Conservation (phyloP, 257 asterid genomes). For the Gentiana dahurica region DNA sequence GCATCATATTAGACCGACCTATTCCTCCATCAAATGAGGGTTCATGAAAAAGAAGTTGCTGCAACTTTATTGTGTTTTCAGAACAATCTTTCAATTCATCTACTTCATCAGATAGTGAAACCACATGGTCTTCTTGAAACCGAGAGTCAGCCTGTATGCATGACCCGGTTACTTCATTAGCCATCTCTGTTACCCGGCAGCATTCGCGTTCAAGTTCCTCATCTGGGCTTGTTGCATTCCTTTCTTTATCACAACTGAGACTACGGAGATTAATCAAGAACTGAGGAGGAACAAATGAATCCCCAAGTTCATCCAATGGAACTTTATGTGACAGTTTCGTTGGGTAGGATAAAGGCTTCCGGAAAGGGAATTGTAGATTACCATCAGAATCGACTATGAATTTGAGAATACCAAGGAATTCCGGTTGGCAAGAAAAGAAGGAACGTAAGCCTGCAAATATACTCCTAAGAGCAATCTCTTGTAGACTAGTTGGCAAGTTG, state of each 20-base stretch:
- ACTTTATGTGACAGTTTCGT: constrained; percentile 33
- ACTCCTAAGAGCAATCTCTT: constrained; percentile 51
- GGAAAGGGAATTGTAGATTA: constrained; percentile 27
- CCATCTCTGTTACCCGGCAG: constrained; percentile 35
- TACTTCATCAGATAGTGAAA: constrained; percentile 54
- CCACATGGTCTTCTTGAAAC: constrained; percentile 20
- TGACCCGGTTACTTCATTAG: constrained; percentile 19
- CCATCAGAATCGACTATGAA: constrained; percentile 30
- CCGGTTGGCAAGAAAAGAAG: constrained; percentile 29
- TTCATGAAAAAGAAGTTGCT: constrained; percentile 25
- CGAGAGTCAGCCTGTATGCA: constrained; percentile 14
- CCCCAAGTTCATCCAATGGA: constrained; percentile 29
- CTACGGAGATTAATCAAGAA: constrained; percentile 41
- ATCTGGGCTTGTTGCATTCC: constrained; percentile 25
- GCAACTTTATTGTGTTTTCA: constrained; percentile 9
- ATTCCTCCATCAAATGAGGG: constrained; percentile 27
- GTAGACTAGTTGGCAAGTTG: constrained; percentile 52
- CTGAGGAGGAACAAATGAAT: constrained; percentile 48
- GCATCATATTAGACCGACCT: constrained; percentile 4
- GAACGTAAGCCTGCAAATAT: constrained; percentile 29
- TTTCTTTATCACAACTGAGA: constrained; percentile 1
- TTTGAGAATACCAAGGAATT: constrained; percentile 18
- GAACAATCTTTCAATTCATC: constrained; percentile 17
- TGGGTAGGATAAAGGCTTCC: constrained; percentile 26
- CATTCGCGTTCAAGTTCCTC: constrained; percentile 32